Evolutionary conservation across 1,139 yeast species (phyloP).

Genomic region (Torulaspora pretoriensis): DNA sequence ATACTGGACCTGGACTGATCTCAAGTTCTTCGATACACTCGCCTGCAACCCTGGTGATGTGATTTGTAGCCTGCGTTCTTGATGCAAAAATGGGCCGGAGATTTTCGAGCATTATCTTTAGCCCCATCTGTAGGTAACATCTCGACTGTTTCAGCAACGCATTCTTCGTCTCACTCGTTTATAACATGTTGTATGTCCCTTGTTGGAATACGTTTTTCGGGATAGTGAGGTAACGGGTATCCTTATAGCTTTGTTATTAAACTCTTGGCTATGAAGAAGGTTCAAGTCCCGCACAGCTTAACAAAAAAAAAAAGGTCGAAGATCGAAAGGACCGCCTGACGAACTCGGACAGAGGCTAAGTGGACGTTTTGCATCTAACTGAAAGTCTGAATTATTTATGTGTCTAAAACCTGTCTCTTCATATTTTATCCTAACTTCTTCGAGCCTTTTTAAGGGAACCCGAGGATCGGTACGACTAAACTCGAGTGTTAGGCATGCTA

Average conservation of each 20-base stretch:
- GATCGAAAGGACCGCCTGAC: no score
- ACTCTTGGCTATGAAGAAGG: no score
- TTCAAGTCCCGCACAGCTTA: no score
- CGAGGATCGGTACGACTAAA: slow-evolving; percentile 5
- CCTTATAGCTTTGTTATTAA: no score
- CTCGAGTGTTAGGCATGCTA: slow-evolving; percentile 39
- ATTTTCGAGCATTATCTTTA: no score
- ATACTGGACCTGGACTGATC: background rate
- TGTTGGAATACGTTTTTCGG: no score
- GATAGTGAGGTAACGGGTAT: no score
- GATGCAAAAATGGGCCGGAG: background rate
- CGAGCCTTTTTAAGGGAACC: background rate
- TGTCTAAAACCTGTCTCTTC: background rate
- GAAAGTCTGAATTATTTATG: background rate
- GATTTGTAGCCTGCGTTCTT: background rate
- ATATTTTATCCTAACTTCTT: background rate
- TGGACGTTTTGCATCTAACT: background rate
- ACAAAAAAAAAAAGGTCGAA: no score
- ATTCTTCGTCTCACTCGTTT: background rate
- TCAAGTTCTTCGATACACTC: background rate
- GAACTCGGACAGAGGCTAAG: background rate
- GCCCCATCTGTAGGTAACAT: background rate
- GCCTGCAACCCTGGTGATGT: background rate
- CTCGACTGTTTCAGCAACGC: background rate
- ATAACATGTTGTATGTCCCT: background rate